Evolutionary conservation across 257 asterid genomes (phyloP).

Genomic region (Dorcoceras hygrometricum): DNA sequence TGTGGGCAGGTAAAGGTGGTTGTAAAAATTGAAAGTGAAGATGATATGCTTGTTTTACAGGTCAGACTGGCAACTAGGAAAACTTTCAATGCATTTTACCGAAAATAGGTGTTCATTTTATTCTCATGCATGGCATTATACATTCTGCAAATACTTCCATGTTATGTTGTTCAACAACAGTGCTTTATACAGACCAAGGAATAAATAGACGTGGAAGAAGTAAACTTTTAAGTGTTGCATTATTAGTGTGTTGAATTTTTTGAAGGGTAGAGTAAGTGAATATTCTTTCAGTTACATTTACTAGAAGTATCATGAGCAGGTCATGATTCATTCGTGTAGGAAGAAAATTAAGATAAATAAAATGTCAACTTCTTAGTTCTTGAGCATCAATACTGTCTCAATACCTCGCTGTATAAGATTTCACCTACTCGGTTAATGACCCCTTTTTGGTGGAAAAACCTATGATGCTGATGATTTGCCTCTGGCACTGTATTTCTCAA

Average conservation of each 20-base stretch:
- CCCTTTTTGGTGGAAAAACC: not conserved
- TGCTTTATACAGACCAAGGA: not conserved
- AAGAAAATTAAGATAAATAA: not conserved
- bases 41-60: slow-evolving; percentile 80
- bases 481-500: slow-evolving; percentile 11
- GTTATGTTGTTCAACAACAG: not conserved
- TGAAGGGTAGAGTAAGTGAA: not conserved
- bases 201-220: not conserved
- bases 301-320: not conserved
- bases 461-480: not conserved
- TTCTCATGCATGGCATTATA: slow-evolving; percentile 8
- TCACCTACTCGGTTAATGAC: not conserved
- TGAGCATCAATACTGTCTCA: slow-evolving; percentile 1
- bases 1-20: slow-evolving; percentile 99
- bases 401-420: not conserved
- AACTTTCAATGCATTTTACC: not conserved
- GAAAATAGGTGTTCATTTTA: slow-evolving; percentile 13
- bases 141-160: slow-evolving; percentile 3
- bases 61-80: slow-evolving; percentile 34
- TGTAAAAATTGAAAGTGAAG: slow-evolving; percentile 84
- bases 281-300: not conserved
- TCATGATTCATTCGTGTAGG: not conserved
- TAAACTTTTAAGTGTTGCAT: not conserved
- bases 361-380: not conserved
- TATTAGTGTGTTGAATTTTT: not conserved